Conservation (phyloP, 805 yeast genomes). For the Zygotorulaspora florentina region DNA sequence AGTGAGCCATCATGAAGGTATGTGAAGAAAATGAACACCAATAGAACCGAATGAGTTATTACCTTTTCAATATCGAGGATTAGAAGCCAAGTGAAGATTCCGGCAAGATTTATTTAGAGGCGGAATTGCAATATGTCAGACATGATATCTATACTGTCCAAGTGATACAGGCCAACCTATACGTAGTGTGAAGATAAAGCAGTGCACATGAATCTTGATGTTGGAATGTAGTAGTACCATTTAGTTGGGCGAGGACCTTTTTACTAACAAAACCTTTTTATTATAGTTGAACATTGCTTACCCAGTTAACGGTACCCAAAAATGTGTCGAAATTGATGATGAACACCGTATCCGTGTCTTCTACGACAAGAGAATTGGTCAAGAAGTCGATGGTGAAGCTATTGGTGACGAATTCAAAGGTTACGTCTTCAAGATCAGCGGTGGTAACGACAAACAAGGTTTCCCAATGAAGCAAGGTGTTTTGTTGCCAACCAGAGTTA, state of each 20-base stretch:
- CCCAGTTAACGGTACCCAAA: conserved; percentile 99
- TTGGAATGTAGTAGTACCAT: not conserved
- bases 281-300: conserved; percentile 93
- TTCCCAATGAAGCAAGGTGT: conserved; percentile 99
- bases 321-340: conserved; percentile 95
- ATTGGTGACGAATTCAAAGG: conserved; percentile 99
- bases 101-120: not conserved
- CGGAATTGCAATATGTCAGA: too few species aligned
- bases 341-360: conserved; percentile 98
- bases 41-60: not conserved
- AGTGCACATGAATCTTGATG: not conserved
- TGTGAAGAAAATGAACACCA: conserved; percentile 18
- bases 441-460: conserved; percentile 99
- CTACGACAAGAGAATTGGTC: conserved; percentile 99
- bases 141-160: too few species aligned
- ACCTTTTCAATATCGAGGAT: not conserved
- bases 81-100: not conserved
- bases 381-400: conserved; percentile 98
- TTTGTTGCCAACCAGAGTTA: conserved; percentile 99
- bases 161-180: too few species aligned
- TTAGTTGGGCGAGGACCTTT: not conserved
- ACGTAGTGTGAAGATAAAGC: not conserved
- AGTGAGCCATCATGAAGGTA: conserved; percentile 41
- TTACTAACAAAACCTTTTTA: conserved; percentile 22
- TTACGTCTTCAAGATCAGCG: conserved; percentile 96